Conservation (phyloP, 371 early-diverging fungal species). For the Coemansia sp. region DNA sequence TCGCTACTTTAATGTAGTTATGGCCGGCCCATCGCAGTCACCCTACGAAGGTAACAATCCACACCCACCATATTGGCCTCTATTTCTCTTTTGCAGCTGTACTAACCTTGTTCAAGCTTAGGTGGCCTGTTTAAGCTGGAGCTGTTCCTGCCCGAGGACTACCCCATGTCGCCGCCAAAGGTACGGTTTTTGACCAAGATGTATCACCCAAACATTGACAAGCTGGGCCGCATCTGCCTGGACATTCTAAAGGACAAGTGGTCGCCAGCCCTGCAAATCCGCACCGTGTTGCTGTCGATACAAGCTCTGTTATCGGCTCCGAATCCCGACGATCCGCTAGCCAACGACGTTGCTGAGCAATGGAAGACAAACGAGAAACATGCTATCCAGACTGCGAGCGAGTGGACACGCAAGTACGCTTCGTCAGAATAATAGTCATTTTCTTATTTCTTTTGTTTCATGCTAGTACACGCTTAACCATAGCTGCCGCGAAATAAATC, state of each 20-base stretch:
- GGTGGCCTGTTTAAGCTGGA: constrained; percentile 96
- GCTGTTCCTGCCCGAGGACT: constrained; percentile 95
- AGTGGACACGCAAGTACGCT: constrained; percentile 58
- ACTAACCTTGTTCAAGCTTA: constrained; percentile 32
- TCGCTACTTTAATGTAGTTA: constrained; percentile 96
- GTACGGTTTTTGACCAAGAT: constrained; percentile 98
- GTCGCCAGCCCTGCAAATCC: constrained; percentile 98
- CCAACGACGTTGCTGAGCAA: constrained; percentile 98
- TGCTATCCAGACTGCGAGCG: constrained; percentile 81
- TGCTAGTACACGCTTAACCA: not conserved
- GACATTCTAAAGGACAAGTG: constrained; percentile 99
- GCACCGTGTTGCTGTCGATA: constrained; percentile 95
- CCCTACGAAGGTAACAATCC: constrained; percentile 91
- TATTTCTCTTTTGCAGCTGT: not conserved
- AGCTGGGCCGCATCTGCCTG: constrained; percentile 97
- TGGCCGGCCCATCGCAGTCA: constrained; percentile 93
- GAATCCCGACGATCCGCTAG: constrained; percentile 97
- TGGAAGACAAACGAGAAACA: constrained; percentile 95
- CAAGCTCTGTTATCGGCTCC: constrained; percentile 99
- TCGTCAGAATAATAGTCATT: constrained; percentile 1
- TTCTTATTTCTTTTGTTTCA: not conserved
- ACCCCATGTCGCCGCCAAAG: constrained; percentile 98
- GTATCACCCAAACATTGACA: constrained; percentile 99
- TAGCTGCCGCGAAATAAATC: not conserved
- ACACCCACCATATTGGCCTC: not conserved